Base-by-base conservation (phyloP, 345 rosid genomes). In the Balakata baccata region DNA sequence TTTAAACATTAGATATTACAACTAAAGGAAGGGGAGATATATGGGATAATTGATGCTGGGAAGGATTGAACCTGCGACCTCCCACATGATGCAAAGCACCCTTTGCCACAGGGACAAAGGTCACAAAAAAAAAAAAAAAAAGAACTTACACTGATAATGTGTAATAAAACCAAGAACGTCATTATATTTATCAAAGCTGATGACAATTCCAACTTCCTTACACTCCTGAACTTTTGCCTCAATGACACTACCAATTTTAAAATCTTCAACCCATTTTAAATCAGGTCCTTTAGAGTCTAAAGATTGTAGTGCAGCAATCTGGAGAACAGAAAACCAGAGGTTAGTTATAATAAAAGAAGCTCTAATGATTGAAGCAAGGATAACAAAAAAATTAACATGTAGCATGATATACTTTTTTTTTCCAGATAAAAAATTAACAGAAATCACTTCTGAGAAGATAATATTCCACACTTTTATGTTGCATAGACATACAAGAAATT, bases 151-250 rank as follows among this genome's bases (percentile, higher is more conserved):
- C 53, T 95, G 99, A 76, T 87, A 74, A 60, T 86, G 85, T 54
- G 98, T 80, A 83, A 95, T 81, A 78, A 92, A 95, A 77, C 99
- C 99, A 45, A 88, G 78, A 73, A 92, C 86, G 56, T 91, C 89
- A 64, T 79, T 71, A 76, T 80, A 78, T 71, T 87, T 78, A 20
- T 86, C 88, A 73, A 95, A 92, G 74, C 88, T 86, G 74, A 95
- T 90, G 47, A 91, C 88, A 25, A 87, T 88, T 68, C 99, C 99
- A 64, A 83, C 82, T 66, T 92, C 97, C 81, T 92, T 91, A 68
- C 81, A 80, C 85, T 92, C 93, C 64, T 84, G 85, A 73, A 90
- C 76, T 82, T 83, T 87, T 76, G 94, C 98, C 79, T 92, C 92
- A 74, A 89, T 53, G 41, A 84, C 68, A 65, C 87, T 80, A 69